Conservation (phyloP, 768 basidiomycete species). For the Stropharia rugosoannulata region DNA sequence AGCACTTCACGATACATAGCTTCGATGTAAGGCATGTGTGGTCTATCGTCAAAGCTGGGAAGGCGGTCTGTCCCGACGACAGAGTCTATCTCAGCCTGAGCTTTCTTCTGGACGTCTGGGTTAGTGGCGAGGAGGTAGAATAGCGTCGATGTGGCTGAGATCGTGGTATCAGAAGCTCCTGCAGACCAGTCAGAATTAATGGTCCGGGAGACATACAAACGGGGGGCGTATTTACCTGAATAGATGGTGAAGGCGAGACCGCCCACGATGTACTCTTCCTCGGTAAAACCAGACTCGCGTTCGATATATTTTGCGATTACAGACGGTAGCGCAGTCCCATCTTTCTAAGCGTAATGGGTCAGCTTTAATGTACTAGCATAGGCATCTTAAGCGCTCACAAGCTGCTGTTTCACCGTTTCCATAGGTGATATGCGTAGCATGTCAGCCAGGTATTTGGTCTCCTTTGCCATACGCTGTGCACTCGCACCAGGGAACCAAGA, state of each 20-base stretch:
- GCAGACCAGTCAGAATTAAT: background rate
- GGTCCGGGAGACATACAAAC: background rate
- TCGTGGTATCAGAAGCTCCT: slow-evolving; percentile 13
- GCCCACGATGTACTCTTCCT: slow-evolving; percentile 7
- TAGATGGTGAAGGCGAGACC: slow-evolving; percentile 11
- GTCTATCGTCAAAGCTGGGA: slow-evolving; percentile 25
- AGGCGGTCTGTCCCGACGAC: slow-evolving; percentile 27
- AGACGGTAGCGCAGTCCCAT: background rate
- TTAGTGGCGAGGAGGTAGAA: slow-evolving; percentile 28
- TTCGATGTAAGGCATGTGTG: slow-evolving; percentile 28
- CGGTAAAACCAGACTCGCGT: background rate
- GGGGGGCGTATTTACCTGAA: slow-evolving; percentile 1
- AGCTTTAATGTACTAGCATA: no score
- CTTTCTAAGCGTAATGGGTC: background rate
- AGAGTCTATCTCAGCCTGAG: slow-evolving; percentile 31
- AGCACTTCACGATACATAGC: slow-evolving; percentile 36
- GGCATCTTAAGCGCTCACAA: background rate
- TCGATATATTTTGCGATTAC: slow-evolving; percentile 6
- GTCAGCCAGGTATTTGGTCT: slow-evolving; percentile 1
- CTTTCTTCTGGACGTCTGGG: slow-evolving; percentile 30
- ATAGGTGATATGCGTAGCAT: slow-evolving; percentile 9
- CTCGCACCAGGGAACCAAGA: slow-evolving; percentile 12
- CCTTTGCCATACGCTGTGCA: slow-evolving; percentile 2
- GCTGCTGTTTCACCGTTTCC: slow-evolving; percentile 5
- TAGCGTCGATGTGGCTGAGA: slow-evolving; percentile 16